Percentiles rank a stretch among this genome's conserved stretches.
These are phyloP conservation scores for Rossbeevera mucosa DNA, from an alignment of 768 basidiomycete species.

Conservation along the genomic window DNA sequence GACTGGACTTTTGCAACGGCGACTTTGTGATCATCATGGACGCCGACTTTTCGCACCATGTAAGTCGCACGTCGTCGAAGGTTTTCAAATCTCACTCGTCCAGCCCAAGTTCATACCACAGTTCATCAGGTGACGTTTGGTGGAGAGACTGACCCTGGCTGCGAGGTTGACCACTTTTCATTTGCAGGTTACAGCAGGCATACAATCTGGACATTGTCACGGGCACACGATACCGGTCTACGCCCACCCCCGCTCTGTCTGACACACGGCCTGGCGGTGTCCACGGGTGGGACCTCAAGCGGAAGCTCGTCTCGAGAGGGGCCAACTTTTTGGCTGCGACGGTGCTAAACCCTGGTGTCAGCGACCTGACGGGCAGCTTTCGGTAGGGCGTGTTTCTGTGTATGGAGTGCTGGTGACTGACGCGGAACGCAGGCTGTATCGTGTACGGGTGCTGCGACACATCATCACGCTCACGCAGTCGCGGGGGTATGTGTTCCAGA, in stretches of 20 bases:
- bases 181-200: slow-evolving; percentile 67
- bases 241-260: slow-evolving; percentile 49
- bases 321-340: slow-evolving; percentile 90
- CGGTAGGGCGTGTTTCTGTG: slow-evolving; percentile 44
- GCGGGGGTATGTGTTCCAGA: slow-evolving; percentile 94
- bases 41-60: slow-evolving; percentile 94
- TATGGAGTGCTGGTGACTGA: not conserved
- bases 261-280: slow-evolving; percentile 78
- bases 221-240: slow-evolving; percentile 79
- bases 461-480: slow-evolving; percentile 83
- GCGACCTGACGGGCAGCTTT: slow-evolving; percentile 89
- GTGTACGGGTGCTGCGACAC: slow-evolving; percentile 66
- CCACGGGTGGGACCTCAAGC: slow-evolving; percentile 88
- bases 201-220: slow-evolving; percentile 91
- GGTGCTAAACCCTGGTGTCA: slow-evolving; percentile 78
- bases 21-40: slow-evolving; percentile 98
- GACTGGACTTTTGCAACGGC: slow-evolving; percentile 82
- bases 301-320: slow-evolving; percentile 82
- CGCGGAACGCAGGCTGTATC: slow-evolving; percentile 56
- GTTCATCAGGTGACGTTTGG: slow-evolving; percentile 63
- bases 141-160: not conserved
- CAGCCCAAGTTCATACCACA: slow-evolving; percentile 95
- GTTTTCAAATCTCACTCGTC: slow-evolving; percentile 3
- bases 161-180: slow-evolving; percentile 1
- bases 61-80: slow-evolving; percentile 37